Conservation (phyloP, 495 filamentous ascomycete species). For the Neurospora sp. region DNA sequence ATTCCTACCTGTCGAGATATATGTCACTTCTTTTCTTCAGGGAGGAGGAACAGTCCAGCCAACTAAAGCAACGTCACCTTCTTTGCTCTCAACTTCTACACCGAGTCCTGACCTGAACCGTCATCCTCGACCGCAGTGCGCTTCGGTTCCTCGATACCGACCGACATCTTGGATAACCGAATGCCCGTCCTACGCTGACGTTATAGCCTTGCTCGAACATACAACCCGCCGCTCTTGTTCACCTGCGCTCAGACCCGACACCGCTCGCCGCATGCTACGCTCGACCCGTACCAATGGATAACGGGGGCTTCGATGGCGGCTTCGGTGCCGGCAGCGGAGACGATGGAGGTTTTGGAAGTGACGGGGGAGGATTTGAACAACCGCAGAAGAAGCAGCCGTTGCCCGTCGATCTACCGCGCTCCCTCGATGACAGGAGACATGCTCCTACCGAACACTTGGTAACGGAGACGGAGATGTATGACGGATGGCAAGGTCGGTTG, state of each 20-base stretch:
- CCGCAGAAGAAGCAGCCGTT: constrained; percentile 41
- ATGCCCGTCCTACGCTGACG: not conserved
- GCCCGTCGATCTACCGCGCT: constrained; percentile 80
- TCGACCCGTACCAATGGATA: constrained; percentile 41
- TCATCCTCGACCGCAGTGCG: not conserved
- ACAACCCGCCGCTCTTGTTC: not conserved
- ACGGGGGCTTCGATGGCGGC: constrained; percentile 36
- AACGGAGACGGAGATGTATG: constrained; percentile 90
- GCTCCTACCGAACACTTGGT: constrained; percentile 38
- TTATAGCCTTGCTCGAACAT: not conserved
- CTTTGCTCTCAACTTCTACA: not conserved
- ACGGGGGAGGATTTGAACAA: not conserved
- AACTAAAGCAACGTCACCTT: not conserved
- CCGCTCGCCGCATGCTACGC: constrained; percentile 13
- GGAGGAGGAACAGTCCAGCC: not conserved
- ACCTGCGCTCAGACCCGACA: not conserved
- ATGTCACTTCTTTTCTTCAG: not conserved
- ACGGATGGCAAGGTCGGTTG: constrained; percentile 89
- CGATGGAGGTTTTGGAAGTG: constrained; percentile 10
- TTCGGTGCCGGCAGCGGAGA: not conserved
- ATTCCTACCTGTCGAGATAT: not conserved
- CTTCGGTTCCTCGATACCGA: not conserved
- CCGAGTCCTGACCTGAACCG: not conserved
- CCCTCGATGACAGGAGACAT: constrained; percentile 75
- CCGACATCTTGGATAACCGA: not conserved